Evolutionary conservation across 2,329 filamentous ascomycete genomes (phyloP), one percentile per base, ranked within the genome.

Genomic region (Cadophora luteo-olivacea): DNA sequence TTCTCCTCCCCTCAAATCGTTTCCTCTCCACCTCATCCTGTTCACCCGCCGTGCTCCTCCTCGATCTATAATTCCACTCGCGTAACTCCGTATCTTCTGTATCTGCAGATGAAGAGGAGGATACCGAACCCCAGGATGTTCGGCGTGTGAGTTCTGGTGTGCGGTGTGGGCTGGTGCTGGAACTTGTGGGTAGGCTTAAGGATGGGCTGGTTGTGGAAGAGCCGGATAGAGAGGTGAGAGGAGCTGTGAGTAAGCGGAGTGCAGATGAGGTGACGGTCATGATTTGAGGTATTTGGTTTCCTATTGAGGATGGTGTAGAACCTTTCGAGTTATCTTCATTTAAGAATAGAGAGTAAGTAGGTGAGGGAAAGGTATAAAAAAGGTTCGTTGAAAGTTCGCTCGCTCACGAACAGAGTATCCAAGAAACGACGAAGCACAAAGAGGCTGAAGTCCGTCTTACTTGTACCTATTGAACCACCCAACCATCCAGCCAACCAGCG

Each of bases 231-330:
- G 65, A 60, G 29, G 54, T 52, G 57, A 70, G 58, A 36, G 68
- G 62, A 41, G 51, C 52, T 36, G 51, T 73, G 70, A 73, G 64
- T 72, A 73, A 73, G 69, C 71, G 69, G 24, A 68, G 55, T 70
- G 69, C 71, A 68, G 66, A 19, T 36, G 64, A 57, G 33, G 60
- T n/a, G 52, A 68, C 58, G n/a, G 32, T 58, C 38, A 64, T 65
- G 57, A n/a, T 22, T 65, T 49, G 52, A 25, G 52, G 36, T 65
- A 24, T 38, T 49, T 33, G 52, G 38, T 33, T 62, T 62, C 60
- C 60, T 49, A 62, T 33, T 33, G 16, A 22, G 45, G 60, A 9
- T 61, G 36, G 24, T n/a, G 19, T 1, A n/a, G 29, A 16, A 33
- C 12, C n/a, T 16, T 1, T n/a, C 16, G 8, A 32, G 25, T 5